Base-by-base conservation (phyloP, 164 flowering plant genomes). In the Piper betle region DNA sequence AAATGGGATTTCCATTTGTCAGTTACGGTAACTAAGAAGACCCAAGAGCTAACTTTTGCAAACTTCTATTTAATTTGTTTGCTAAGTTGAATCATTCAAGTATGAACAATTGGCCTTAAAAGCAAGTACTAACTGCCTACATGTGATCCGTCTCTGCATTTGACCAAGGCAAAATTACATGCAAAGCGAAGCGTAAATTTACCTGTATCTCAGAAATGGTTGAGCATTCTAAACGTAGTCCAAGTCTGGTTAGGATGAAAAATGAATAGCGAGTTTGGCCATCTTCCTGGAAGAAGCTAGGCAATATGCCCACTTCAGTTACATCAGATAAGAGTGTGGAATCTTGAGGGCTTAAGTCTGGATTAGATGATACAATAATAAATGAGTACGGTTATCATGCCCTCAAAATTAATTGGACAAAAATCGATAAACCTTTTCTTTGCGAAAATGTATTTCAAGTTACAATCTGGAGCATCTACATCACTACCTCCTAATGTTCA, bases 311-410 rank as follows among this genome's bases (percentile, higher is more conserved):
- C 12, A 93, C 78, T 76, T 88, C 95, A 67, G 77, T 78, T 55
- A 93, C 58, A 73, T 93, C 96, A 46, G 92, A 74, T 57, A 93
- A 71, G 17, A 90, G 75, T 42, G 90, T 78, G 56, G 97, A 87
- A 68, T 90, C 99, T 61, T 79, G 88, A 48, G 96, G 99, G 70
- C 96, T 84, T 70, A 91, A 67, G 72, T 91, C 98, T 91, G 85
- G 81, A 82, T 4, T 38, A 68, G 61, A 59, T 7, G 13, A 25
- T 25, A 25, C 33, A 25, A 25, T 25, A 25, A 25, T 25, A 25
- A 25, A 25, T 25, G 33, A 25, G 33, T 25, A 25, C 33, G 33
- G 33, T 25, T 25, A 25, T 25, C 33, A 25, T 25, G 33, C 33
- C 33, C 33, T 25, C 33, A 25, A 25, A 25, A 25, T 25, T 25